These are phyloP conservation scores for Suillus subaureus DNA, from an alignment of 768 basidiomycete species.

Conservation along the genomic window DNA sequence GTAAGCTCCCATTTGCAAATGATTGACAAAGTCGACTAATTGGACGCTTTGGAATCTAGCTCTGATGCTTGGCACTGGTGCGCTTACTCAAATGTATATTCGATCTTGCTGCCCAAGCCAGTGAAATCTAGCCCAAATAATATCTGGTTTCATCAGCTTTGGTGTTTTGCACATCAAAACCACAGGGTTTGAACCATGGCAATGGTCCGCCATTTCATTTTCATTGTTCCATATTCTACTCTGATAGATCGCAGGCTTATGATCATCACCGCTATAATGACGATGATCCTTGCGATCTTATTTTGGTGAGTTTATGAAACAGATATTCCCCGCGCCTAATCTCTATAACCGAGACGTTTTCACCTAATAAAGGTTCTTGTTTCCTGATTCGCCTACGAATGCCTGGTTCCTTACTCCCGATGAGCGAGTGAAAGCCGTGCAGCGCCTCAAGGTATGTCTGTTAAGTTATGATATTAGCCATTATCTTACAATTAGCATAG, in stretches of 20 bases:
- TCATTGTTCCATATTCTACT: conserved; percentile 5
- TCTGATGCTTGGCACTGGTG: neutral
- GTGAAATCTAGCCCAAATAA: neutral
- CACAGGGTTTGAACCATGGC: neutral
- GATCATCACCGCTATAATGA: conserved; percentile 62
- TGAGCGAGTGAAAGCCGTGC: neutral
- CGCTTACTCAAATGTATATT: neutral
- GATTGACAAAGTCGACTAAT: neutral
- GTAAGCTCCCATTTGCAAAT: neutral
- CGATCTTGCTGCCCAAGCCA: neutral
- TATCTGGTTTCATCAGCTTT: neutral
- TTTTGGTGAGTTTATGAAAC: conserved; percentile 47
- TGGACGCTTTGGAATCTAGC: neutral
- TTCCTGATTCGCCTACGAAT: neutral
- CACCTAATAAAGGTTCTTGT: neutral
- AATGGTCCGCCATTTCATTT: neutral
- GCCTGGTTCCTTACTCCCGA: neutral
- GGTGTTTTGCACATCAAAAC: neutral
- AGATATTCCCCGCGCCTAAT: neutral
- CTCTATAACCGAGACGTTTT: neutral
- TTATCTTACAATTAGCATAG: neutral
- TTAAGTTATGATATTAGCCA: neutral
- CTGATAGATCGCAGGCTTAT: conserved; percentile 47
- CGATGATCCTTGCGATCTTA: conserved; percentile 46
- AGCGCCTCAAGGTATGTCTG: neutral